phyloP scores from a whole-genome alignment of 2,329 filamentous ascomycete species.

The Hawksworthiomyces lignivorus region DNA sequence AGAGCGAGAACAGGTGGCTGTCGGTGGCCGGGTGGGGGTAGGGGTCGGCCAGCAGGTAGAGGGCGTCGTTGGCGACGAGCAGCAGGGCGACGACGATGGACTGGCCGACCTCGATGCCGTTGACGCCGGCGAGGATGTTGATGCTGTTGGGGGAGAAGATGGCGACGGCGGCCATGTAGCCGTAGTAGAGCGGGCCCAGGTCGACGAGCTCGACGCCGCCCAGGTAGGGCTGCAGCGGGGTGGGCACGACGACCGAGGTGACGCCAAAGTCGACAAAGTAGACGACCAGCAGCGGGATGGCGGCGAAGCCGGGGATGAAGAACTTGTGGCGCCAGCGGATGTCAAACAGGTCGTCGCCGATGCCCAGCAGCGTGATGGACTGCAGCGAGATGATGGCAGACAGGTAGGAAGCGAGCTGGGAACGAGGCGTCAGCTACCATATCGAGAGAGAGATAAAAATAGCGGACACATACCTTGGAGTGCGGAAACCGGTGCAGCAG shows the following conservation, averaged over 20 bases:
- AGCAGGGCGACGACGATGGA: conserved; percentile 83
- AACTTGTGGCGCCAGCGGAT: conserved; percentile 99
- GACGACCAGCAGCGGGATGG: conserved; percentile 87
- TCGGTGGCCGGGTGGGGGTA: conserved; percentile 92
- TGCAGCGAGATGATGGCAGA: conserved; percentile 91
- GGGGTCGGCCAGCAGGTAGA: conserved; percentile 60
- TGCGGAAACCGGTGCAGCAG: conserved; percentile 90
- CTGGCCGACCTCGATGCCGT: conserved; percentile 93
- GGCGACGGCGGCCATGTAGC: conserved; percentile 91
- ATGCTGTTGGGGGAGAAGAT: conserved; percentile 99
- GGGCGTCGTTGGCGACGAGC: conserved; percentile 74
- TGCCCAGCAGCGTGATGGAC: conserved; percentile 80
- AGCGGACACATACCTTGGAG: conserved; percentile 59
- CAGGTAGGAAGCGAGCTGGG: conserved; percentile 82
- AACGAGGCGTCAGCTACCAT: no score
- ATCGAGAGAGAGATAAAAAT: not conserved
- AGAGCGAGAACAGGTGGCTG: conserved; percentile 92
- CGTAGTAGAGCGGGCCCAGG: conserved; percentile 77
- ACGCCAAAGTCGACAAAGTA: conserved; percentile 99
- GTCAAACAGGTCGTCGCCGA: conserved; percentile 94
- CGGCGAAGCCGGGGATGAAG: conserved; percentile 89
- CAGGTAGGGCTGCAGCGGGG: conserved; percentile 74
- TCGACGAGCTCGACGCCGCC: conserved; percentile 78
- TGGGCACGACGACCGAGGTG: conserved; percentile 86
- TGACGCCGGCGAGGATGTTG: conserved; percentile 99